These are phyloP conservation scores for Crithidia bombi DNA, from an alignment of 208 protist genomes.

Conservation along the genomic window DNA sequence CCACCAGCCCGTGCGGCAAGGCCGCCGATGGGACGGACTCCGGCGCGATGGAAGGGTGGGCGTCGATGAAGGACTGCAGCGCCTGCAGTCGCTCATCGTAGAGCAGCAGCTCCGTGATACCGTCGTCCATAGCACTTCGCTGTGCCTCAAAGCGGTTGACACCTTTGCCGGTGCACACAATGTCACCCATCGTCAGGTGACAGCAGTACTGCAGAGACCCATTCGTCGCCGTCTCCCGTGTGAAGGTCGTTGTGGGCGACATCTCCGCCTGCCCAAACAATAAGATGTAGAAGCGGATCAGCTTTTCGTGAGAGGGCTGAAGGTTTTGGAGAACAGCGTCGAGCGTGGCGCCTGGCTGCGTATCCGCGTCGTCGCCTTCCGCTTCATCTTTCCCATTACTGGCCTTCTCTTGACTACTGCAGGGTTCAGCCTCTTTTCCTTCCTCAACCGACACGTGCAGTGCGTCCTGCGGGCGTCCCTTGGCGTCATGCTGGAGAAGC, in stretches of 20 bases:
- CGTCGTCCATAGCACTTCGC: conserved; percentile 51
- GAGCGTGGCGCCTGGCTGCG: conserved; percentile 29
- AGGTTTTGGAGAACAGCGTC: conserved; percentile 45
- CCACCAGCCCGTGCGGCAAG: conserved; percentile 35
- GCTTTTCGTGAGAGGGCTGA: conserved; percentile 41
- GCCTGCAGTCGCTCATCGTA: conserved; percentile 67
- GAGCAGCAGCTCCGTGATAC: conserved; percentile 61
- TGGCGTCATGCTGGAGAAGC: conserved; percentile 25
- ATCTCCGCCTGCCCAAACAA: conserved; percentile 37
- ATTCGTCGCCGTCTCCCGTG: conserved; percentile 17
- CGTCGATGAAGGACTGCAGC: conserved; percentile 55
- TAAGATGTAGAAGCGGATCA: conserved; percentile 50
- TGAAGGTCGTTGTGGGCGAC: conserved; percentile 35
- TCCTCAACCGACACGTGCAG: not conserved
- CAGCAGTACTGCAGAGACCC: conserved; percentile 40
- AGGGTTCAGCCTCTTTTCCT: not conserved
- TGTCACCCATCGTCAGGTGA: conserved; percentile 42
- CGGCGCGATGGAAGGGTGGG: conserved; percentile 48
- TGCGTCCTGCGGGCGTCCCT: not conserved
- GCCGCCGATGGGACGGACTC: conserved; percentile 47
- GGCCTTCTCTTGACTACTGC: not conserved
- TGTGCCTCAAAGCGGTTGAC: conserved; percentile 83
- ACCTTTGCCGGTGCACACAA: conserved; percentile 57
- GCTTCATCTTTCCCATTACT: not conserved
- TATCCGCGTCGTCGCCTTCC: not conserved